A percentile compares a stretch with the other conserved stretches of the same genome.
These are phyloP conservation scores for Letharia columbiana DNA, from an alignment of 495 filamentous ascomycete species.

Conservation along the genomic window DNA sequence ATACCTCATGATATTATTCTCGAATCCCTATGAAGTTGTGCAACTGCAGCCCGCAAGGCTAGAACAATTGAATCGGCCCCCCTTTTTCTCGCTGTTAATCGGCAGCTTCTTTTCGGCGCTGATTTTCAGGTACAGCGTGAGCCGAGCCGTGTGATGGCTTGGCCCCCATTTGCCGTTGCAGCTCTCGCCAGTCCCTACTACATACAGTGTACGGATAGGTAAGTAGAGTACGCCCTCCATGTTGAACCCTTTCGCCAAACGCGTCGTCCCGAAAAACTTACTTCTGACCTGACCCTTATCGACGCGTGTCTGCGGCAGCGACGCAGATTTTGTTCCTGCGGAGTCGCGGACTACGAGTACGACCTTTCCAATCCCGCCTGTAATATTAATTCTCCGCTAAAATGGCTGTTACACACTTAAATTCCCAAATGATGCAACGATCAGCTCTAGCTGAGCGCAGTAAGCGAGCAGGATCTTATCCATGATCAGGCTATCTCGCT, in stretches of 20 bases:
- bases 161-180: too few species aligned
- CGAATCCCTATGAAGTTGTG: too few species aligned
- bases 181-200: too few species aligned
- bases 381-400: slow-evolving; percentile 10
- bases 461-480: slow-evolving; percentile 6
- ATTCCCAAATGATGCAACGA: background rate
- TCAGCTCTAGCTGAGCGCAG: slow-evolving; percentile 2
- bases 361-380: background rate
- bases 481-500: background rate
- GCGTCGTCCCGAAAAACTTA: background rate
- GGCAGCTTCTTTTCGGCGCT: too few species aligned
- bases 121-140: background rate
- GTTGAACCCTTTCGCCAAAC: slow-evolving; percentile 2
- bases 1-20: background rate
- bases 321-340: background rate
- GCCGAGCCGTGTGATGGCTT: background rate
- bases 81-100: too few species aligned
- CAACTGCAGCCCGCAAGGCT: background rate
- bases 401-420: background rate
- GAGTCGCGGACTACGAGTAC: background rate
- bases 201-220: too few species aligned
- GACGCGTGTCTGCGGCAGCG: slow-evolving; percentile 11
- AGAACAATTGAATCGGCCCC: background rate
- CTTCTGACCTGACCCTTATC: background rate
- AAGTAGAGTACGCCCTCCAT: background rate